Evolutionary conservation across 108 stramenopile species (phyloP).

Genomic region (Schizochytrium sp.): DNA sequence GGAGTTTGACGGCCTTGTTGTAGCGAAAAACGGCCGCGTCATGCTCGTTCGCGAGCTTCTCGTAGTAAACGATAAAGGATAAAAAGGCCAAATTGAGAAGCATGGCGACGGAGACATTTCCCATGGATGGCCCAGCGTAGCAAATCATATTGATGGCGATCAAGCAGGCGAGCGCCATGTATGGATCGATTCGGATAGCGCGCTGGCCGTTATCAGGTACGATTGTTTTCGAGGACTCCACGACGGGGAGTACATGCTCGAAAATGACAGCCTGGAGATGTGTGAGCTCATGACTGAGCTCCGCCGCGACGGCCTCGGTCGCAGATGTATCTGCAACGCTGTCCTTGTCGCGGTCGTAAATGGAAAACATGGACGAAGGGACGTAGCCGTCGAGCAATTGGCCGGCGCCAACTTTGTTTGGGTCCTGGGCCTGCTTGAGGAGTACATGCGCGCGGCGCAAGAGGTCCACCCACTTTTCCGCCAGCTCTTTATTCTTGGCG

Average conservation of each 20-base stretch:
- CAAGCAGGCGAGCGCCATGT: not conserved
- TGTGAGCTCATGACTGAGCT: not conserved
- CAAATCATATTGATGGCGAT: not conserved
- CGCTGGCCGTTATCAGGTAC: not conserved
- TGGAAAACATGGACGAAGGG: not conserved
- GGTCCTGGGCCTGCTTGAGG: not conserved
- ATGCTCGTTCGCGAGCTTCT: not conserved
- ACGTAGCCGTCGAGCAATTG: not conserved
- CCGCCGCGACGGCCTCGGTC: not conserved
- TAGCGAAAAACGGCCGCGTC: not conserved
- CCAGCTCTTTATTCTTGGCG: not conserved
- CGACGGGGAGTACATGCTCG: not conserved
- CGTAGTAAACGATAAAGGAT: slow-evolving; percentile 3
- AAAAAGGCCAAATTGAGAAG: not conserved
- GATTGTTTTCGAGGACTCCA: not conserved
- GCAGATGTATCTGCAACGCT: not conserved
- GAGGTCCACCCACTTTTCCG: not conserved
- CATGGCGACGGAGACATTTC: not conserved
- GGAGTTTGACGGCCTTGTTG: not conserved
- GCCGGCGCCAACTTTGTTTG: not conserved
- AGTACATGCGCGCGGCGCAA: not conserved
- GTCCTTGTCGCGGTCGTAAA: not conserved
- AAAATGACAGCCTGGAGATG: not conserved
- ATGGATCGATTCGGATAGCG: not conserved
- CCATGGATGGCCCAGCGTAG: not conserved